Base-by-base conservation (phyloP, 106 monocot genomes). In the Iris macrosiphon region DNA sequence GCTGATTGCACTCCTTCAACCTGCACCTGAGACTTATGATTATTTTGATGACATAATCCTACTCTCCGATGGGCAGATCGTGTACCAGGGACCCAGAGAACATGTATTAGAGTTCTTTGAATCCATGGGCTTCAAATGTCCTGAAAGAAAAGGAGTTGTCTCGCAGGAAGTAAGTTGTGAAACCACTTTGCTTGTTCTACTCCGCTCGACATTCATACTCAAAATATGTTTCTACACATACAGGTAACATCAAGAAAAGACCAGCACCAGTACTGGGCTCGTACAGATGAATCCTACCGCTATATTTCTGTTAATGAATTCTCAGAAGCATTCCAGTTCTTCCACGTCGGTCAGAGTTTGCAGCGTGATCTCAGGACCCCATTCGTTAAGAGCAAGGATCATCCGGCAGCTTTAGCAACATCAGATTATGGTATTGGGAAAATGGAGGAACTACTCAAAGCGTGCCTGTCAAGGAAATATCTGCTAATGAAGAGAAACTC, bases 191-290 rank as follows among this genome's bases (percentile, higher is more conserved):
- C n/a, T n/a, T n/a, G n/a, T n/a, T n/a, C n/a, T n/a, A n/a, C n/a
- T n/a, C n/a, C n/a, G n/a, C n/a, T n/a, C n/a, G n/a, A n/a, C n/a
- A n/a, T n/a, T n/a, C n/a, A n/a, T n/a, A n/a, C n/a, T n/a, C n/a
- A n/a, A n/a, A n/a, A n/a, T n/a, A n/a, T n/a, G n/a, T n/a, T 35
- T 28, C 44, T 31, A 40, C 40, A 27, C 39, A 33, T 26, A 34
- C 17, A 74, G 74, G 74, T 74, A 11, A 74, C 73, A 27, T 74
- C 73, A 18, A 74, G 54, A 45, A 74, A 74, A 52, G 73, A 74
- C 29, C 73, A 74, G 55, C 65, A 48, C 11, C 75, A 75, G 33
- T 75, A 75, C 40, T 75, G 75, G 75, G 47, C 48, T 3, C 67
- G 48, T 30, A 44, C 27, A n/a, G 48, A 53, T 13, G 68, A 63